These are phyloP conservation scores for Aspergillus cavernicola DNA, from an alignment of 495 filamentous ascomycete genomes.

Conservation along the genomic window DNA sequence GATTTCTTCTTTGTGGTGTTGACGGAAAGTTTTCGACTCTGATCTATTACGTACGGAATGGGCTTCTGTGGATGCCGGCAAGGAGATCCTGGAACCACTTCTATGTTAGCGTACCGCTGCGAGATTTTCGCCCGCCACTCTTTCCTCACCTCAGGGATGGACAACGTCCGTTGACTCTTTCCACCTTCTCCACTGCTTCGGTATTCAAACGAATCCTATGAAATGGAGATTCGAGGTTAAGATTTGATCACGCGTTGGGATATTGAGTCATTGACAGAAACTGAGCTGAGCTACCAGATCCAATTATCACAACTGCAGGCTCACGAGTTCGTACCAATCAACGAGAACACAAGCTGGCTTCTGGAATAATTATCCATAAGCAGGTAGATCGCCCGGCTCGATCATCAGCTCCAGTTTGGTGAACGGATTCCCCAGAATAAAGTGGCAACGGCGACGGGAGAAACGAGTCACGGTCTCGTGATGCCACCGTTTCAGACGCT, in stretches of 20 bases:
- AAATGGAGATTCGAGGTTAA: not conserved
- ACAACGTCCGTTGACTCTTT: not conserved
- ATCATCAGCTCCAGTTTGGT: not conserved
- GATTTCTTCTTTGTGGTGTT: not conserved
- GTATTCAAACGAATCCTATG: not conserved
- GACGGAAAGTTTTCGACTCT: slow-evolving; percentile 2
- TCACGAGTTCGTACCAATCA: no score
- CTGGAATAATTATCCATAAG: not conserved
- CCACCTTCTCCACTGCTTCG: not conserved
- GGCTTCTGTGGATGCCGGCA: slow-evolving; percentile 7
- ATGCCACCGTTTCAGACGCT: no score
- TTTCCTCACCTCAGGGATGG: not conserved
- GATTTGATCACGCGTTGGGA: not conserved
- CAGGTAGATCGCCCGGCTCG: not conserved
- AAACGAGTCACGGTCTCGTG: not conserved
- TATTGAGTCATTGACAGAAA: no score
- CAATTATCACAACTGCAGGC: no score
- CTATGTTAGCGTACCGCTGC: slow-evolving; percentile 7
- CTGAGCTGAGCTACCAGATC: no score
- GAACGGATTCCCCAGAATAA: not conserved
- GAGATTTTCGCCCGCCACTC: slow-evolving; percentile 16
- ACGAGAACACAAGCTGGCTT: not conserved
- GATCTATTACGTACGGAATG: slow-evolving; percentile 15
- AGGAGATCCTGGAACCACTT: slow-evolving; percentile 5
- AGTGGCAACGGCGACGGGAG: not conserved